phyloP scores from a whole-genome alignment of 1,284 basidiomycete species.

The Sanguinoderma infundibulare region DNA sequence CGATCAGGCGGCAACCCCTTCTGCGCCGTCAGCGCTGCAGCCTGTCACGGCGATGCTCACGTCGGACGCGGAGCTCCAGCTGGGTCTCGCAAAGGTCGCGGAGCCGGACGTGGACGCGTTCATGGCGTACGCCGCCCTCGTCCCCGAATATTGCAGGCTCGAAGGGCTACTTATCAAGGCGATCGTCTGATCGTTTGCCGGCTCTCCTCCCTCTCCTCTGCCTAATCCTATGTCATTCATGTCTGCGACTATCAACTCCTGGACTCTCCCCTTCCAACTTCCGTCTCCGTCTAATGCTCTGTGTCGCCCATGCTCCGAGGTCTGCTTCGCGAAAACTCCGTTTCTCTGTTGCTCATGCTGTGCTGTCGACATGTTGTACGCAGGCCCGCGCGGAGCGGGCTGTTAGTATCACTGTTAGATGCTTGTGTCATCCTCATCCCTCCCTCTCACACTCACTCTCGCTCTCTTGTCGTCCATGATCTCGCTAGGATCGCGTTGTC shows the following conservation, averaged over 20 bases:
- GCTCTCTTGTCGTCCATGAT: conserved; percentile 1
- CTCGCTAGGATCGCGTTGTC: neutral
- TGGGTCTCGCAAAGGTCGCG: conserved; percentile 79
- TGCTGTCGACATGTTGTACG: conserved; percentile 29
- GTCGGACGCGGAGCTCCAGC: conserved; percentile 68
- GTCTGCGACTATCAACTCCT: neutral
- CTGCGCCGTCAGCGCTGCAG: conserved; percentile 56
- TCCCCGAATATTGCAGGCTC: conserved; percentile 79
- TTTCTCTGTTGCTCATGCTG: conserved; percentile 24
- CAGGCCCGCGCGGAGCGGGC: conserved; percentile 15
- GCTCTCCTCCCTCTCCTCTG: neutral
- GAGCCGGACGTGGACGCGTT: conserved; percentile 83
- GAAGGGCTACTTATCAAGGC: conserved; percentile 76
- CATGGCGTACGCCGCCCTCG: conserved; percentile 81
- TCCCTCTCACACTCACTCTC: too few species aligned
- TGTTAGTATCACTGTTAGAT: conserved; percentile 10
- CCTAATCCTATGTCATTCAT: neutral
- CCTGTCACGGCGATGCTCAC: conserved; percentile 74
- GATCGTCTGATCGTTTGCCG: conserved; percentile 44
- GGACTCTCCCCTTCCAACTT: neutral
- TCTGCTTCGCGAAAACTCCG: conserved; percentile 4
- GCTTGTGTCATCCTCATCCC: conserved; percentile 8
- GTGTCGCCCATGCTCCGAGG: conserved; percentile 1
- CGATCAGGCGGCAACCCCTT: conserved; percentile 22
- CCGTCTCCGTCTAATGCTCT: neutral